phyloP scores from a whole-genome alignment of 2,329 filamentous ascomycete genomes.

The Coccinonectria pachysandricola region DNA sequence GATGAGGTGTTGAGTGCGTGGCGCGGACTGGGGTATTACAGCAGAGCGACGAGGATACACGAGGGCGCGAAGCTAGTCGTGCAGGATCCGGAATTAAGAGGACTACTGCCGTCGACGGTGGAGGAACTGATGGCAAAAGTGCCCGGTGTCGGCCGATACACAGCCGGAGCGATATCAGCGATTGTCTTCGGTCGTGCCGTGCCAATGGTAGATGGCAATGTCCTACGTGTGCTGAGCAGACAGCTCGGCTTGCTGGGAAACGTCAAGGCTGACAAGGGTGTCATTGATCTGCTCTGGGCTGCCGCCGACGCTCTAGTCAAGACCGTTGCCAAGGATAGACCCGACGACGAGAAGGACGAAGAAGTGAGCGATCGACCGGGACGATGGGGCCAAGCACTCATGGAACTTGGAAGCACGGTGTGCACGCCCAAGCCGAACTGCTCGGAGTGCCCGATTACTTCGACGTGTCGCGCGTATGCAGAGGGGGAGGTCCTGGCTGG shows the following conservation, averaged over 20 bases:
- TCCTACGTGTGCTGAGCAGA: conserved; percentile 48
- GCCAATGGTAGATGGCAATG: conserved; percentile 55
- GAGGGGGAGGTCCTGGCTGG: conserved; percentile 31
- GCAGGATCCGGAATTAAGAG: conserved; percentile 28
- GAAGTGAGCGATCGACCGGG: conserved; percentile 41
- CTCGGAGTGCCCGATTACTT: conserved; percentile 36
- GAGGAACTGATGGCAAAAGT: conserved; percentile 38
- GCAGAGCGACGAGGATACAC: conserved; percentile 50
- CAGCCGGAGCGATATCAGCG: conserved; percentile 50
- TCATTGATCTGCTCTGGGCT: conserved; percentile 46
- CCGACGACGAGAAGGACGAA: conserved; percentile 9
- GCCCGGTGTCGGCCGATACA: conserved; percentile 52
- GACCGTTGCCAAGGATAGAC: conserved; percentile 33
- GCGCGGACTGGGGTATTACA: conserved; percentile 55
- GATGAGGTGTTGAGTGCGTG: conserved; percentile 50
- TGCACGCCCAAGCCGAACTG: conserved; percentile 52
- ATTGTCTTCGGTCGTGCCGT: conserved; percentile 51
- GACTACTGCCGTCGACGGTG: conserved; percentile 38
- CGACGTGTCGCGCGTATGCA: conserved; percentile 39
- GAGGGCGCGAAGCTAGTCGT: conserved; percentile 44
- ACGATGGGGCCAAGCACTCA: conserved; percentile 53
- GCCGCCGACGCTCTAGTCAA: conserved; percentile 46
- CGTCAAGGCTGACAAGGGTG: conserved; percentile 43
- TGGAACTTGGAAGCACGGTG: conserved; percentile 55
- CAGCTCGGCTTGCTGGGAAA: conserved; percentile 49